Base-by-base conservation (phyloP, 257 asterid species). In the Gentiana macrophylla region DNA sequence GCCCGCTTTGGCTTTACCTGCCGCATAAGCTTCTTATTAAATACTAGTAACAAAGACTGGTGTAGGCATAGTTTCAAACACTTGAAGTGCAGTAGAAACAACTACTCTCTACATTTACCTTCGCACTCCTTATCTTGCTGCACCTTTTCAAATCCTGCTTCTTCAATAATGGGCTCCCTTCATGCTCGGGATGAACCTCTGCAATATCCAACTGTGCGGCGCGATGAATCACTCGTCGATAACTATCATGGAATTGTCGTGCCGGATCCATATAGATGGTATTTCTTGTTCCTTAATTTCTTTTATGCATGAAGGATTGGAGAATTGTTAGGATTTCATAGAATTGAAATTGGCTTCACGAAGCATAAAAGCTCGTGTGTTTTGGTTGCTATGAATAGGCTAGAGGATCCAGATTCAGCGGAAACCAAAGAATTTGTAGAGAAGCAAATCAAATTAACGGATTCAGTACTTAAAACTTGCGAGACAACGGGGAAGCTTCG, bases 261-360 rank as follows among this genome's bases (percentile, higher is more conserved):
- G 43, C 68, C 91, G 5, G 99, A 92, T 56, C 97, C 97, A 50
- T 92, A 92, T 64, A 73, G 99, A 84, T 92, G 99, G 98, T 92
- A 79, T 58, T 15, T 1, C 12, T 38, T 55, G 13, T 32, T 37
- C 3, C 5, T 4, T 67, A 10, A 2, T 4, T 55, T 24, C 46
- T 56, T 33, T 12, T 24, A 24, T 36, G 3, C 32, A 38, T 12
- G 12, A 1, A 2, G 2, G 6, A 10, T 10, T 12, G 8, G 44
- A 32, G 32, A 8, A 57, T 41, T 32, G 41, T 9, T 44, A 41
- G 38, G 24, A 24, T 37, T 56, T 37, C 8, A 6, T 10, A 56
- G 50, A 4, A 41, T 8, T 41, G 37, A 38, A 37, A 13, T 56
- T 37, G 61, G 62, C 34, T 57, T 51, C 34, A 4, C 32, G 10